Percentiles rank a stretch among this genome's conserved stretches.
Conservation (phyloP, 2,329 filamentous ascomycete species). For the Diaporthe capsici region DNA sequence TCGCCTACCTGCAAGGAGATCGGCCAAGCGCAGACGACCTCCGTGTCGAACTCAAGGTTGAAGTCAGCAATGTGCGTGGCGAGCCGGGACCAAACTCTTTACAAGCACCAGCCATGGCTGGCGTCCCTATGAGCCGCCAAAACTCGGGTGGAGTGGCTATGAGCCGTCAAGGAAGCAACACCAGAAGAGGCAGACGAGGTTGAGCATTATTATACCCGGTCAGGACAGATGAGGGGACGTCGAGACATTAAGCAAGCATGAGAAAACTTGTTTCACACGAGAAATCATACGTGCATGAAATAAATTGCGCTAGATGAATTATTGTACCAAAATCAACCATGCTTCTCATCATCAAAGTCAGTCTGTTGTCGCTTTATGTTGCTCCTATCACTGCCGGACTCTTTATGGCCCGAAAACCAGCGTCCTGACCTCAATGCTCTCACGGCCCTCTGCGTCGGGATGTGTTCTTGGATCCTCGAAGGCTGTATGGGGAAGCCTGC, state of each 20-base stretch:
- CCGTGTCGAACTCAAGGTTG: conserved; percentile 64
- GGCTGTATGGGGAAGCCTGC: conserved; percentile 79
- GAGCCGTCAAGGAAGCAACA: conserved; percentile 69
- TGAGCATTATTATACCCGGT: neutral
- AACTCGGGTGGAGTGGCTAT: conserved; percentile 70
- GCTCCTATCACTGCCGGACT: neutral
- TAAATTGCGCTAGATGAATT: conserved; percentile 25
- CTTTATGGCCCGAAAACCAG: conserved; percentile 80
- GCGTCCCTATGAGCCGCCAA: conserved; percentile 68
- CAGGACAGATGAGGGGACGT: neutral
- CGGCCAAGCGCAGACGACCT: conserved; percentile 64
- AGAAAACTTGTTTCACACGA: neutral
- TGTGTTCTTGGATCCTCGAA: conserved; percentile 83
- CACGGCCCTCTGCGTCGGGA: conserved; percentile 77
- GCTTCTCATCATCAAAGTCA: neutral
- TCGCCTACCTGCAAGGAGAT: conserved; percentile 62
- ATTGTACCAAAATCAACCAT: neutral
- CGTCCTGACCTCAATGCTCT: conserved; percentile 91
- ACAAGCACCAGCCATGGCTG: conserved; percentile 51
- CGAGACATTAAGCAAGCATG: neutral
- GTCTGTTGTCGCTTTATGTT: neutral
- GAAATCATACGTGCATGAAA: conserved; percentile 17
- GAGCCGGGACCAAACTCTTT: conserved; percentile 52
- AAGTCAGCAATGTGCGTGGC: conserved; percentile 58
- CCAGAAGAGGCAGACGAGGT: conserved; percentile 57